Conservation (phyloP, 1,284 basidiomycete genomes). For the Gymnopus androsaceus region DNA sequence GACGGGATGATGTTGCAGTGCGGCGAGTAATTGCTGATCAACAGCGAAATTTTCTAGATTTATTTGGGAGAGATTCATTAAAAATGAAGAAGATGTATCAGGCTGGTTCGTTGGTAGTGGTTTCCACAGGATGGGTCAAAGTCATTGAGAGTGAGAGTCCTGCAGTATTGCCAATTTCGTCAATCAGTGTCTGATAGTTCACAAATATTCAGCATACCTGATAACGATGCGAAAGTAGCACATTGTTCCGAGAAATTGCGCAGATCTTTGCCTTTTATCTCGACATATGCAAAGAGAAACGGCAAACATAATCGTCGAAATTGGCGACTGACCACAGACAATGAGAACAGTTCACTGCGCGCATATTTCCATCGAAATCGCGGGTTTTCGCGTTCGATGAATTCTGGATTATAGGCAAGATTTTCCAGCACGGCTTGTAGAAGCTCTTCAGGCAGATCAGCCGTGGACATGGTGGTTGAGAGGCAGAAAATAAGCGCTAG, state of each 20-base stretch:
- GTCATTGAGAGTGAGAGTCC: too few species aligned
- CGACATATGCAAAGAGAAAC: constrained; percentile 7
- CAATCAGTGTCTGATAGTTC: too few species aligned
- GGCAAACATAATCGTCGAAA: constrained; percentile 6
- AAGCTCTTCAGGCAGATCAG: constrained; percentile 5
- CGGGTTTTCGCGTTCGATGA: neutral
- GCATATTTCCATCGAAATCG: neutral
- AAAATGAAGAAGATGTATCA: neutral
- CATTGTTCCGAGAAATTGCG: neutral
- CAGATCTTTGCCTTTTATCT: constrained; percentile 1
- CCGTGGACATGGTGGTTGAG: neutral
- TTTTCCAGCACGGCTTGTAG: neutral
- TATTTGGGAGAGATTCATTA: neutral
- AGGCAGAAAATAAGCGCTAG: too few species aligned
- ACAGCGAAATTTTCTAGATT: neutral
- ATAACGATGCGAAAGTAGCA: neutral
- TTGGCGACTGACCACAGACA: neutral
- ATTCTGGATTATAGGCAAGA: neutral
- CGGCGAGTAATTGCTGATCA: neutral
- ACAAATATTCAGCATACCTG: too few species aligned
- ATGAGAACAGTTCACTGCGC: neutral
- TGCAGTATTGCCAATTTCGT: too few species aligned
- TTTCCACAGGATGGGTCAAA: too few species aligned
- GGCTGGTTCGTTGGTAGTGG: too few species aligned
- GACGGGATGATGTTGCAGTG: neutral